Evolutionary conservation across 441 rosid species (phyloP).

Genomic region (Erysimum cheiri): DNA sequence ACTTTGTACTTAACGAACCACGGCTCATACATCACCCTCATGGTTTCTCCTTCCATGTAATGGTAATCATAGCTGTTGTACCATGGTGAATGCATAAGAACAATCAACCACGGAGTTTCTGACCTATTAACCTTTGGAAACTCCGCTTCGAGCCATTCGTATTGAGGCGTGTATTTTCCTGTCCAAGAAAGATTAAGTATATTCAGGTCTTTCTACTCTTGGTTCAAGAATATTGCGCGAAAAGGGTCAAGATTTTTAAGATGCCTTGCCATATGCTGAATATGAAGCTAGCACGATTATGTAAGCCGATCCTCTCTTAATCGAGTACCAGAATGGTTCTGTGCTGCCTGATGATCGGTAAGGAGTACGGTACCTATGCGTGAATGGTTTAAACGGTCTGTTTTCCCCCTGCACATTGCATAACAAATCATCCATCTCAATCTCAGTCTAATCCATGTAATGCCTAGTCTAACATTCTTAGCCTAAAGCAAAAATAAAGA

Average conservation of each 20-base stretch:
- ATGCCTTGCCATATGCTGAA: slow-evolving; percentile 71
- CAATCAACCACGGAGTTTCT: slow-evolving; percentile 92
- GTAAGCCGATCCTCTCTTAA: slow-evolving; percentile 85
- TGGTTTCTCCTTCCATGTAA: slow-evolving; percentile 95
- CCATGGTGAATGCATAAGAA: slow-evolving; percentile 88
- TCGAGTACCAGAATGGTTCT: slow-evolving; percentile 83
- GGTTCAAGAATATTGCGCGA: neutral
- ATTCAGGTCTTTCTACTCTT: neutral
- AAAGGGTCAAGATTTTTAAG: neutral
- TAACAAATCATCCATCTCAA: slow-evolving; percentile 20
- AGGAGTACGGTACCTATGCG: slow-evolving; percentile 70
- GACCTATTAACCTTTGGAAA: slow-evolving; percentile 81
- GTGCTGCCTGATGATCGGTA: slow-evolving; percentile 68
- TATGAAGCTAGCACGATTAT: slow-evolving; percentile 83
- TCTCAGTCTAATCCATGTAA: slow-evolving; percentile 18
- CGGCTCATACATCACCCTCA: slow-evolving; percentile 86
- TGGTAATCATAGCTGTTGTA: slow-evolving; percentile 90
- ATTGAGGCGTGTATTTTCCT: slow-evolving; percentile 83
- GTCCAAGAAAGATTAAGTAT: slow-evolving; percentile 2
- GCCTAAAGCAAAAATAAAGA: slow-evolving; percentile 14
- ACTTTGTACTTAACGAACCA: slow-evolving; percentile 85
- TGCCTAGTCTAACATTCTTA: neutral
- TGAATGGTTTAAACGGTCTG: slow-evolving; percentile 74
- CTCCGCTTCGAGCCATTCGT: slow-evolving; percentile 74
- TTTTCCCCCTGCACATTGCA: slow-evolving; percentile 67